Conservation (phyloP, 768 basidiomycete species). For the Tulasnella sp. region DNA sequence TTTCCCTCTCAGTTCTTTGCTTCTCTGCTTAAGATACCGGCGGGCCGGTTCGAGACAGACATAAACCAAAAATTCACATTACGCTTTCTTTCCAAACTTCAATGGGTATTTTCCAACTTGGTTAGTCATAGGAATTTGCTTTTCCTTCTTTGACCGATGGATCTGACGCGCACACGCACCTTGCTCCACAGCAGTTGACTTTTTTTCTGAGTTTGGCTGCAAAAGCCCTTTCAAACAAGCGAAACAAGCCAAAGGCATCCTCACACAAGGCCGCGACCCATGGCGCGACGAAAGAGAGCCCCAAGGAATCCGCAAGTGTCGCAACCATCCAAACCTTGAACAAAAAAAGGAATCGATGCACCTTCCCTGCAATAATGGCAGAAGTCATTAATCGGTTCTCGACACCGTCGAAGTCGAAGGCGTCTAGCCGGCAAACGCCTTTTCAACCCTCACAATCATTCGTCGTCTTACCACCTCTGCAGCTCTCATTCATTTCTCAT, state of each 20-base stretch:
- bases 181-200: neutral
- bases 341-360: neutral
- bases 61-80: no score
- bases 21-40: no score
- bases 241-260: neutral
- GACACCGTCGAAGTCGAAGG: neutral
- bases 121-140: neutral
- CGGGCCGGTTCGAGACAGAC: no score
- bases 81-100: neutral
- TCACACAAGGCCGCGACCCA: neutral
- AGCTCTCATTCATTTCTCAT: neutral
- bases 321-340: neutral
- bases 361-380: neutral
- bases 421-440: neutral
- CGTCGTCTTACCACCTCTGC: neutral
- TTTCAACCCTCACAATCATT: no score
- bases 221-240: neutral
- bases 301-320: neutral
- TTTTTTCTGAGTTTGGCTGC: neutral
- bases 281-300: neutral
- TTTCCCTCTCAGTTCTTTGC: no score
- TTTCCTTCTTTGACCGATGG: neutral
- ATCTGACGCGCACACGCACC: neutral
- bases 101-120: no score
- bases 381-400: neutral